Percentiles rank a stretch among this genome's conserved stretches.
phyloP scores from a whole-genome alignment of 192 early-diverging fungal species.

The Phycomyces blakesleeanus region DNA sequence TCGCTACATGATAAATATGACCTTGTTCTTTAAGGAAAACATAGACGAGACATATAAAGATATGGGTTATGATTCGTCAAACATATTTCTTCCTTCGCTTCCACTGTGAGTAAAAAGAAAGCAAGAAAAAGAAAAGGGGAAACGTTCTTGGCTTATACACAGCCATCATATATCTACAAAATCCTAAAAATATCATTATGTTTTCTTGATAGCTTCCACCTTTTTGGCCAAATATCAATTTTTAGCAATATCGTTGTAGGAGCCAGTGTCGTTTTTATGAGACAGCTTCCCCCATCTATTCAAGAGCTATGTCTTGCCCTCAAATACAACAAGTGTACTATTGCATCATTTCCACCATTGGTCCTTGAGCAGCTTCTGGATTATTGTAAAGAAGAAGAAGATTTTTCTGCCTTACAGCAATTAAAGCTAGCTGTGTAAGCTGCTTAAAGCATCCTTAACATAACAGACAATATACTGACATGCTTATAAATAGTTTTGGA shows the following conservation, averaged over 20 bases:
- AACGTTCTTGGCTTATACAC: too few relatives aligned
- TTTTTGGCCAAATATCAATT: background rate
- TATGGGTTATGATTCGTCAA: background rate
- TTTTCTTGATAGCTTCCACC: conserved; percentile 1
- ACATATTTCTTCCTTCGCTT: background rate
- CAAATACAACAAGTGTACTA: conserved; percentile 1
- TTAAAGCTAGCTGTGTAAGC: background rate
- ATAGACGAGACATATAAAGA: background rate
- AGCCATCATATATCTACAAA: too few relatives aligned
- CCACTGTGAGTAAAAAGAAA: conserved; percentile 8
- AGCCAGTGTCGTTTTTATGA: conserved; percentile 1
- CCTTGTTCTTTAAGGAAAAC: background rate
- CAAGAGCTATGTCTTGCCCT: conserved; percentile 3
- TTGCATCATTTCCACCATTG: background rate
- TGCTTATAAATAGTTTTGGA: background rate
- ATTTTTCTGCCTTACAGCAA: background rate
- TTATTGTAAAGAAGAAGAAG: background rate
- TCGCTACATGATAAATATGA: background rate
- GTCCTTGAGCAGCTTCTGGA: background rate
- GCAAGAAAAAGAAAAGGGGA: too few relatives aligned
- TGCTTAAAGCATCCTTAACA: too few relatives aligned
- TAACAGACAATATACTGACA: too few relatives aligned
- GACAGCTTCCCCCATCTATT: background rate
- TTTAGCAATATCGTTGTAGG: background rate
- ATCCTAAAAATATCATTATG: too few relatives aligned